Evolutionary conservation across 192 early-diverging fungal genomes (phyloP).

Genomic region (Dispira simplex): DNA sequence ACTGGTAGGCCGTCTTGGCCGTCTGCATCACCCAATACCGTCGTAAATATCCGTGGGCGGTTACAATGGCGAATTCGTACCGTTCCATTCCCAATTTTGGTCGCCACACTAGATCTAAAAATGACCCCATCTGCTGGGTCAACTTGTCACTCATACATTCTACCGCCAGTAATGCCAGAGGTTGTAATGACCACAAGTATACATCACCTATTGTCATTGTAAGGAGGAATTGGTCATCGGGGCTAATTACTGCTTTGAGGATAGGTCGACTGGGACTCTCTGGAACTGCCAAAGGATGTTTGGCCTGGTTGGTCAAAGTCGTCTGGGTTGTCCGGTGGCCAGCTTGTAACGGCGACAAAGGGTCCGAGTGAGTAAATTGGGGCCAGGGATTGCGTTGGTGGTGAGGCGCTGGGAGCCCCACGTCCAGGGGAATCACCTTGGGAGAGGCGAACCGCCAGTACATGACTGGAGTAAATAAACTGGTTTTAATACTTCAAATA

Average conservation of each 20-base stretch:
- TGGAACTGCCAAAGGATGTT: not conserved
- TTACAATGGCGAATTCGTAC: constrained; percentile 19
- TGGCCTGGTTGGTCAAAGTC: not conserved
- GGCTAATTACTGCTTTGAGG: not conserved
- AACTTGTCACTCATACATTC: constrained; percentile 21
- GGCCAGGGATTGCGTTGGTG: not conserved
- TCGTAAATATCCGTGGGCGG: constrained; percentile 19
- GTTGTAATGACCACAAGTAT: constrained; percentile 23
- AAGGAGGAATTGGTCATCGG: constrained; percentile 17
- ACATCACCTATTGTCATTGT: constrained; percentile 19
- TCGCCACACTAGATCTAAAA: constrained; percentile 1
- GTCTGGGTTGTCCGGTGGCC: not conserved
- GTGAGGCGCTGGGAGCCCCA: not conserved
- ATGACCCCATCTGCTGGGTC: constrained; percentile 20
- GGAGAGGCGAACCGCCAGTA: constrained; percentile 5
- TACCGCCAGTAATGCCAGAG: constrained; percentile 24
- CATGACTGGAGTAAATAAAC: constrained; percentile 2
- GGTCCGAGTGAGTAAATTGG: not conserved
- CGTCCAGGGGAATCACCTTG: not conserved
- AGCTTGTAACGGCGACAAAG: not conserved
- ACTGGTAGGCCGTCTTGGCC: constrained; percentile 16
- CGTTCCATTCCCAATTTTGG: not conserved
- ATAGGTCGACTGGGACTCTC: not conserved
- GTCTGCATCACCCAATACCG: constrained; percentile 18
- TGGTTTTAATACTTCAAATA: not conserved